These are phyloP conservation scores for Bipolaris bicolor DNA, from an alignment of 2,329 filamentous ascomycete genomes.

Conservation along the genomic window DNA sequence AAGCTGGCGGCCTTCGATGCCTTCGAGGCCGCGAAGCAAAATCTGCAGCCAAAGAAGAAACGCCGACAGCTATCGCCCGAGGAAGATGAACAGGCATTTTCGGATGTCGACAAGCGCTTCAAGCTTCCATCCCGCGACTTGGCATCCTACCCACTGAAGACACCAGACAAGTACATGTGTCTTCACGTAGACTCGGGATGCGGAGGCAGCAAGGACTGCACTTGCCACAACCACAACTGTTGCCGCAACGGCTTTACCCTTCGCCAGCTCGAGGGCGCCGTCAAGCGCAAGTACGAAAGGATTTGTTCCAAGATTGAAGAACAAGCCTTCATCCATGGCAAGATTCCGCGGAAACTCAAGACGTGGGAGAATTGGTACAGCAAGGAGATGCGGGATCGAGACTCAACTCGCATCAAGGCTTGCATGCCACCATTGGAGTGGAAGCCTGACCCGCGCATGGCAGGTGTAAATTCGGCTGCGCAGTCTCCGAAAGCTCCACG, in stretches of 20 bases:
- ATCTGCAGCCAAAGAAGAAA: neutral
- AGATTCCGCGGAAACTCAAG: neutral
- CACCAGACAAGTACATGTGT: neutral
- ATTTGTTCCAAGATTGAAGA: neutral
- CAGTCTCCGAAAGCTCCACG: neutral
- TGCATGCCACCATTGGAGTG: neutral
- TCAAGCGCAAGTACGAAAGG: neutral
- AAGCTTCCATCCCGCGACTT: neutral
- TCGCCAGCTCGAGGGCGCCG: neutral
- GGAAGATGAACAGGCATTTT: too few relatives aligned
- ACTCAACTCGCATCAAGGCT: neutral
- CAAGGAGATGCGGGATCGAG: neutral
- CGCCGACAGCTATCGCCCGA: neutral
- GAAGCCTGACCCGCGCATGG: neutral
- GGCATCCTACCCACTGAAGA: neutral
- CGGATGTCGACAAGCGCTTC: neutral
- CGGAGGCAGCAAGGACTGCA: neutral
- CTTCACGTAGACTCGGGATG: neutral
- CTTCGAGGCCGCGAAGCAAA: neutral
- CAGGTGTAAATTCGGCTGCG: neutral
- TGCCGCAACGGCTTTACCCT: neutral
- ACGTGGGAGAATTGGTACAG: neutral
- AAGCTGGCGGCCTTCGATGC: neutral
- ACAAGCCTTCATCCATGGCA: neutral
- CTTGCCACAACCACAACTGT: neutral